These are phyloP conservation scores for Amaranthus hypochondriacus DNA, from an alignment of 148 eudicot species.

Conservation along the genomic window DNA sequence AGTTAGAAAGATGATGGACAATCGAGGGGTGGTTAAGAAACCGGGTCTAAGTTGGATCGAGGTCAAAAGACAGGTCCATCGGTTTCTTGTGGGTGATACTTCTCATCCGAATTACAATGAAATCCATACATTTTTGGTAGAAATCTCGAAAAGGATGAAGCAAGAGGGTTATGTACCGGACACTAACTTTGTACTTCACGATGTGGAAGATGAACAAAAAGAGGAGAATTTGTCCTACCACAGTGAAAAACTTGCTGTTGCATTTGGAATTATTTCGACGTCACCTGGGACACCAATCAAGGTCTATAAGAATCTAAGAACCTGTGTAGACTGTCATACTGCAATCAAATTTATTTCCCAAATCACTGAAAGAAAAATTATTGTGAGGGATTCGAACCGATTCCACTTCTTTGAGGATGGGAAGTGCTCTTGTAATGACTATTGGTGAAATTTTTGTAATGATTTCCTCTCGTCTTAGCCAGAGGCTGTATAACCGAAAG, in stretches of 20 bases:
- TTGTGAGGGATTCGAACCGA: slow-evolving; percentile 47
- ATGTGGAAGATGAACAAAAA: slow-evolving; percentile 62
- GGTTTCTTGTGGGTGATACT: slow-evolving; percentile 48
- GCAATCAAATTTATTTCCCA: slow-evolving; percentile 42
- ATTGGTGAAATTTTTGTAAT: slow-evolving; percentile 31
- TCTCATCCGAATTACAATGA: slow-evolving; percentile 42
- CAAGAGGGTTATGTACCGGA: slow-evolving; percentile 61
- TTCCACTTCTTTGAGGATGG: slow-evolving; percentile 56
- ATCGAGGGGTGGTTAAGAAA: slow-evolving; percentile 40
- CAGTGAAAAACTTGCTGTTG: slow-evolving; percentile 65
- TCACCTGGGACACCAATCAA: slow-evolving; percentile 41
- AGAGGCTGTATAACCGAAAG: neutral
- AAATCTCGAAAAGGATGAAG: slow-evolving; percentile 47
- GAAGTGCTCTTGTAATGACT: slow-evolving; percentile 49
- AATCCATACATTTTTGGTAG: slow-evolving; percentile 35
- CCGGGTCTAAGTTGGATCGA: slow-evolving; percentile 60
- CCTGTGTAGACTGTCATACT: slow-evolving; percentile 48
- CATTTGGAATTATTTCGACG: slow-evolving; percentile 49
- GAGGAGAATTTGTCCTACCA: slow-evolving; percentile 58
- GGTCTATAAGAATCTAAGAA: slow-evolving; percentile 44
- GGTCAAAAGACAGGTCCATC: slow-evolving; percentile 40
- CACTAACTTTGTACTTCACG: slow-evolving; percentile 50
- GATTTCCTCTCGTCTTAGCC: too few species aligned
- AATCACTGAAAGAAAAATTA: slow-evolving; percentile 32
- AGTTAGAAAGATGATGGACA: slow-evolving; percentile 41